phyloP scores from a whole-genome alignment of 371 early-diverging fungal species.

The Mortierella sp. region DNA sequence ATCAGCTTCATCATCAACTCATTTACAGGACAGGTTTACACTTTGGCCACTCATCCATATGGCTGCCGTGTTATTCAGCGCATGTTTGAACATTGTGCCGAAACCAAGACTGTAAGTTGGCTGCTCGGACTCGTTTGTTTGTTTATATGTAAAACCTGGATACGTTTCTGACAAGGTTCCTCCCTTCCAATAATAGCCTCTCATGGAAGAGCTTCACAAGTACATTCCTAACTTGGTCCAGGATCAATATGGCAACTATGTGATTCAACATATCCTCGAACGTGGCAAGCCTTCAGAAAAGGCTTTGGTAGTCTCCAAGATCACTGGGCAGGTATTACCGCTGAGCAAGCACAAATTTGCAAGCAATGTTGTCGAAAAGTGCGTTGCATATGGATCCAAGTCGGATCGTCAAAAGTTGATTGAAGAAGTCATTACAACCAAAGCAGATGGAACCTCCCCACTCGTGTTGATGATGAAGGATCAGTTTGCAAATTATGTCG shows the following conservation, averaged over 20 bases:
- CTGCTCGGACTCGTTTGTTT: neutral
- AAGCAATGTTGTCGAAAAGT: slow-evolving; percentile 88
- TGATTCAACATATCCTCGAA: slow-evolving; percentile 99
- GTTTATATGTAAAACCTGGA: neutral
- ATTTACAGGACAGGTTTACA: slow-evolving; percentile 97
- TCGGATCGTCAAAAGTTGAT: slow-evolving; percentile 74
- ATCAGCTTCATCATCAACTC: slow-evolving; percentile 97
- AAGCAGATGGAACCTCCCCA: slow-evolving; percentile 75
- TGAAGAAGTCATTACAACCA: slow-evolving; percentile 80
- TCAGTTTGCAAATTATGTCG: slow-evolving; percentile 99
- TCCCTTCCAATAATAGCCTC: slow-evolving; percentile 62
- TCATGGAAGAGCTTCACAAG: slow-evolving; percentile 94
- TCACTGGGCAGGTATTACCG: slow-evolving; percentile 90
- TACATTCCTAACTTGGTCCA: slow-evolving; percentile 94
- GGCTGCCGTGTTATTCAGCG: slow-evolving; percentile 99
- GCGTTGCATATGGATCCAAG: slow-evolving; percentile 62
- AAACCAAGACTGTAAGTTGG: slow-evolving; percentile 78
- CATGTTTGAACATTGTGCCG: slow-evolving; percentile 99
- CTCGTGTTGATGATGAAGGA: slow-evolving; percentile 98
- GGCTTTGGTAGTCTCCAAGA: slow-evolving; percentile 86
- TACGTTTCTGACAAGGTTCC: neutral
- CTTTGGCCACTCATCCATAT: slow-evolving; percentile 98
- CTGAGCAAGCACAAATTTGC: slow-evolving; percentile 99
- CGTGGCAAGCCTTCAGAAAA: slow-evolving; percentile 91
- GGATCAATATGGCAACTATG: slow-evolving; percentile 99